Evolutionary conservation across 306 rosid species (phyloP), one percentile per base, ranked within the genome.

Genomic region (Comarum palustre): DNA sequence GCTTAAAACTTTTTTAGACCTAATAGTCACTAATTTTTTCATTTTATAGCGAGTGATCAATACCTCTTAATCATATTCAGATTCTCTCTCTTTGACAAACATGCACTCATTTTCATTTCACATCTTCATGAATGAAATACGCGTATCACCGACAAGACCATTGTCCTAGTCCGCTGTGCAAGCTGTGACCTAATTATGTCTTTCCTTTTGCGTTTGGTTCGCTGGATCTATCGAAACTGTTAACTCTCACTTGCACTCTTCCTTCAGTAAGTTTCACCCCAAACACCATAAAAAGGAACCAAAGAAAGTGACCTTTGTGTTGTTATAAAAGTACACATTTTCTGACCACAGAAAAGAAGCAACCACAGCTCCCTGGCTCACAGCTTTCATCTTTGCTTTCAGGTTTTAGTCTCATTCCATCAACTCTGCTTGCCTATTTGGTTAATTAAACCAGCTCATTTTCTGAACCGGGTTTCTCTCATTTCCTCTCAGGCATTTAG

Each of bases 141-240:
- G 66, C 43, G 43, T 32, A 61, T 16, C 66, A 61, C 66, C 66
- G 66, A 61, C 67, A 32, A 8, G 43, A 32, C 67, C 45, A 6
- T 61, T 61, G 67, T 61, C 67, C 45, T 61, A 61, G 15, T 32
- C 67, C 34, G 14, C 43, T 17, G 45, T 32, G 67, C 67, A 61
- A 27, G 58, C 66, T 15, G 24, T 61, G 66, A 32, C 43, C 66
- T 39, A 61, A 7, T 61, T 31, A 32, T 17, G 25, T 61, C 66
- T 16, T 17, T n/a, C n/a, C 67, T 16, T 2, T 9, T 0, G 20
- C 67, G 43, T 61, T 3, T 61, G 67, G 24, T 61, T 32, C 25
- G 25, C 67, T 61, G 67, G 15, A 61, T 61, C 67, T 19, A 61
- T 61, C 67, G 50, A 45, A 16, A 34, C 66, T 31, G 42, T 61